Percentiles rank a stretch among this genome's conserved stretches.
Evolutionary conservation across 2,329 filamentous ascomycete genomes (phyloP).

Genomic region (Aspergillus sp.): DNA sequence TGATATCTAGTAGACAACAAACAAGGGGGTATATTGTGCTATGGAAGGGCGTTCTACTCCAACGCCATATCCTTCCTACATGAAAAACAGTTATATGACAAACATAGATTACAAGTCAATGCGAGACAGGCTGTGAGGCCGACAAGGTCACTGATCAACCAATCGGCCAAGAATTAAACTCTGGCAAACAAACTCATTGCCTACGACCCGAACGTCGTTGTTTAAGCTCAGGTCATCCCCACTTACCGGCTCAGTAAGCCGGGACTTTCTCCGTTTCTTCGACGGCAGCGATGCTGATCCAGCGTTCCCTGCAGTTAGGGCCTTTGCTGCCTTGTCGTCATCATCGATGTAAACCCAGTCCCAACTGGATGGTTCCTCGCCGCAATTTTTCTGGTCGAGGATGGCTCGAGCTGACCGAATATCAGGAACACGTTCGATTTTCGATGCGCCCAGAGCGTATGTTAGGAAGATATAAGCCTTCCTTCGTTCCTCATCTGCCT

Average conservation of each 20-base stretch:
- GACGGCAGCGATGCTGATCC: constrained; percentile 26
- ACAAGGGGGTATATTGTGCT: constrained; percentile 6
- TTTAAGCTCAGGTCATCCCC: constrained; percentile 35
- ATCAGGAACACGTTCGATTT: constrained; percentile 64
- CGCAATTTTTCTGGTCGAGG: constrained; percentile 52
- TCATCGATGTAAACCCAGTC: constrained; percentile 81
- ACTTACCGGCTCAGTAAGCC: constrained; percentile 23
- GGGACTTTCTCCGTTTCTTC: constrained; percentile 47
- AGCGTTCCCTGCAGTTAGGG: constrained; percentile 36
- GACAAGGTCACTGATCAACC: constrained; percentile 55
- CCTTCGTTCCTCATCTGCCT: constrained; percentile 64
- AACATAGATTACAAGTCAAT: neutral
- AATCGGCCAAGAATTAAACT: constrained; percentile 84
- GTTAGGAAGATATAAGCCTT: constrained; percentile 78
- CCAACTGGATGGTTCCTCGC: constrained; percentile 50
- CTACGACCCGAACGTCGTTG: constrained; percentile 65
- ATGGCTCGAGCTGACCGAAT: constrained; percentile 63
- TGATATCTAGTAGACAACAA: neutral
- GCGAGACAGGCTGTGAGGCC: neutral
- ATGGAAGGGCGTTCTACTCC: neutral
- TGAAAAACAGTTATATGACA: neutral
- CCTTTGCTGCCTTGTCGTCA: constrained; percentile 53
- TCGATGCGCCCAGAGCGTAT: constrained; percentile 70
- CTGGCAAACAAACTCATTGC: constrained; percentile 86
- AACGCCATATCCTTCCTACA: neutral